Percentiles rank a stretch among this genome's conserved stretches.
Evolutionary conservation across 78 protist species (phyloP).

Genomic region (Dictyostelium purpureum): DNA sequence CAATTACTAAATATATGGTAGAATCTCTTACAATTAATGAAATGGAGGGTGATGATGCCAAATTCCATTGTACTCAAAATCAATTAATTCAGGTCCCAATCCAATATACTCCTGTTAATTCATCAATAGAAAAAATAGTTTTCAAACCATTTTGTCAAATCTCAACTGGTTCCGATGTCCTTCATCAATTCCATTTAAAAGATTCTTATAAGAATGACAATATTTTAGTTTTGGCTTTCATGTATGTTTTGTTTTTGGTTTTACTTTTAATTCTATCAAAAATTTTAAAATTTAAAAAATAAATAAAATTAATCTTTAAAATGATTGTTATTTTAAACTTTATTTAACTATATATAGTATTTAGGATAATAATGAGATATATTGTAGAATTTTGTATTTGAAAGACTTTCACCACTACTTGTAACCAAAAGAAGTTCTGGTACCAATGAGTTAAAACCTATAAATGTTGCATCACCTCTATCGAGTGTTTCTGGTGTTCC

Average conservation of each 20-base stretch:
- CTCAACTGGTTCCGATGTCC: slow-evolving; percentile 10
- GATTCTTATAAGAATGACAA: background rate
- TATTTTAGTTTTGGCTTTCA: background rate
- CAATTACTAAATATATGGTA: slow-evolving; percentile 32
- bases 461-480: too few relatives aligned
- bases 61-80: slow-evolving; percentile 9
- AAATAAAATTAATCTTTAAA: background rate
- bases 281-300: slow-evolving; percentile 55
- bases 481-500: too few relatives aligned
- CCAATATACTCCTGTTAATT: background rate
- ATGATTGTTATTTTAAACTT: too few relatives aligned
- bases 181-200: slow-evolving; percentile 35
- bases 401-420: too few relatives aligned
- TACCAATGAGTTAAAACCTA: too few relatives aligned
- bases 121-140: background rate
- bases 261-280: slow-evolving; percentile 2
- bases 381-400: too few relatives aligned
- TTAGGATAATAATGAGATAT: too few relatives aligned
- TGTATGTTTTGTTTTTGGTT: background rate
- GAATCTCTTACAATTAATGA: slow-evolving; percentile 48
- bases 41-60: background rate
- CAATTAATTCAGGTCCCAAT: slow-evolving; percentile 34
- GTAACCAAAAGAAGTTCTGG: too few relatives aligned
- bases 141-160: slow-evolving; percentile 58
- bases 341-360: too few relatives aligned